A percentile compares a stretch with the other conserved stretches of the same genome.
These are phyloP conservation scores for Fusarium globosum DNA, from an alignment of 2,329 filamentous ascomycete genomes.

Conservation along the genomic window DNA sequence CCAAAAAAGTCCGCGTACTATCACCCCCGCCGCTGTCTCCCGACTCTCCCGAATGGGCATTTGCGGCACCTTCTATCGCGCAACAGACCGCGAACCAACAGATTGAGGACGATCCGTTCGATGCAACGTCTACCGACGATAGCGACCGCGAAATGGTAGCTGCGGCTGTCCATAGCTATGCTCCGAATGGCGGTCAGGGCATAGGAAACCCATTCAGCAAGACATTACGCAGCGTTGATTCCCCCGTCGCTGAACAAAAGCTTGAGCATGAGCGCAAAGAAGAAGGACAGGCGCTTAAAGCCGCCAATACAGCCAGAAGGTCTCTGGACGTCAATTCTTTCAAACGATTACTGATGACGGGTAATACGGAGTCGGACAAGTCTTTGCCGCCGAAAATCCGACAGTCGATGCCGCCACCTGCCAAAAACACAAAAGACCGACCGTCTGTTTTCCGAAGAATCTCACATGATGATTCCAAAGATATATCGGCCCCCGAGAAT, in stretches of 20 bases:
- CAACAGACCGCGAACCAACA: conserved; percentile 43
- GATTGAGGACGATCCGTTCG: conserved; percentile 49
- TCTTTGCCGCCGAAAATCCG: conserved; percentile 12
- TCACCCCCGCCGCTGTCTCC: conserved; percentile 72
- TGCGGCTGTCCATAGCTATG: conserved; percentile 41
- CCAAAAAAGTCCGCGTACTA: conserved; percentile 75
- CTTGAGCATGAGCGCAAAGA: conserved; percentile 47
- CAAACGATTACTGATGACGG: conserved; percentile 79
- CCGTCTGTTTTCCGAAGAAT: conserved; percentile 30
- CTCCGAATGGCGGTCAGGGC: conserved; percentile 31
- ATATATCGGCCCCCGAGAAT: conserved; percentile 10
- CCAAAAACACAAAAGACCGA: conserved; percentile 19
- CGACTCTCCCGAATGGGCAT: conserved; percentile 57
- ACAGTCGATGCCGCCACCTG: conserved; percentile 15
- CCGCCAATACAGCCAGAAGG: conserved; percentile 50
- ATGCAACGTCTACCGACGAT: conserved; percentile 43
- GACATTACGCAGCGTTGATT: conserved; percentile 64
- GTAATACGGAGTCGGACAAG: conserved; percentile 59
- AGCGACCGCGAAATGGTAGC: conserved; percentile 44
- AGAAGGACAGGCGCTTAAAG: conserved; percentile 49
- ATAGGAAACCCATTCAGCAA: conserved; percentile 63
- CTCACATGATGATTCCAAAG: conserved; percentile 30
- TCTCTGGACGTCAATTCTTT: conserved; percentile 83
- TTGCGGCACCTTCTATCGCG: conserved; percentile 46
- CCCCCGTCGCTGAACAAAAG: conserved; percentile 47